Evolutionary conservation across 2,329 filamentous ascomycete species (phyloP), one percentile per base, ranked within the genome.

Genomic region (Berkeleyomyces basicola): DNA sequence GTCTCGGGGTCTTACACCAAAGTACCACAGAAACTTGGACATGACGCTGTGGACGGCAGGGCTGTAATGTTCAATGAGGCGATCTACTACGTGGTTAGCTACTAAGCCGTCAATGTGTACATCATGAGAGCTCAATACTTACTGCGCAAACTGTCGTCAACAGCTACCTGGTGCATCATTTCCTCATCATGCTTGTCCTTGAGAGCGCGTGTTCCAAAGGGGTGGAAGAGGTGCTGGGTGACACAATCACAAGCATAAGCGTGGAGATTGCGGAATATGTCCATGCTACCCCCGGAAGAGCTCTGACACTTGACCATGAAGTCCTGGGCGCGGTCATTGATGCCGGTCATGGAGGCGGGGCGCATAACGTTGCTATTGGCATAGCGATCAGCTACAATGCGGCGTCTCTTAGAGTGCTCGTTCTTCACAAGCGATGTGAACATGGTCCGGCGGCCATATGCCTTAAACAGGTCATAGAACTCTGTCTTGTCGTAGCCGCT

Each of bases 161-260:
- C 83, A 0, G 84, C 82, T 2, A 87, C 77, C 68, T 88, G 82
- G 63, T 82, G 78, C 84, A 88, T 86, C 70, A 88, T 79, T 11
- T 79, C 76, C 65, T 82, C 79, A 62, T 87, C 82, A n/a, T 77
- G 69, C 40, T 73, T 67, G 16, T 77, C 72, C 39, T 78, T 74
- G 1, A 87, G 74, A 7, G 83, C 85, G 65, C 83, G 75, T 1
- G 82, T 80, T 1, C 84, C 84, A 63, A 82, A 77, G 0, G 84
- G 83, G 62, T 85, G 82, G 68, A 88, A 86, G n/a, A 88, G 75
- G 66, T 86, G 83, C 67, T 86, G 82, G 0, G 83, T 85, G 37
- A 83, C 79, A 67, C 84, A 86, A 68, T 88, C 85, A 61, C 86
- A 82, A 0, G 85, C 84, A 69, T 85, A 88, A 36, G 84, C 79